Conservation (phyloP, 129 eudicot species). For the Deinandra increscens region DNA sequence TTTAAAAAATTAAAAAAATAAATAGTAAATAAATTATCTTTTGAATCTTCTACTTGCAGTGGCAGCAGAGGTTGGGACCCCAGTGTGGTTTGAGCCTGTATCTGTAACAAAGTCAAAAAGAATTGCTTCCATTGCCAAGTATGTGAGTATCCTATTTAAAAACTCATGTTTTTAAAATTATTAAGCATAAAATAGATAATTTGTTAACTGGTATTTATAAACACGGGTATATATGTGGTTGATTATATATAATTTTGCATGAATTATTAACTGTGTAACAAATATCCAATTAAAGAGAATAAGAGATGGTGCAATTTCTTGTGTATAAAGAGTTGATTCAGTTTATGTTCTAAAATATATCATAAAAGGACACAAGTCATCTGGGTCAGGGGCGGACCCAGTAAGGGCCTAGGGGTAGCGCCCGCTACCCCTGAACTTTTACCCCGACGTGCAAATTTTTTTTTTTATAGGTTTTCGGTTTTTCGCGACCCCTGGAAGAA, state of each 20-base stretch:
- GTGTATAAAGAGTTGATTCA: constrained; percentile 1
- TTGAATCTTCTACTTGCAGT: constrained; percentile 42
- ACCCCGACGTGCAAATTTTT: no score
- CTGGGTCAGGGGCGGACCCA: no score
- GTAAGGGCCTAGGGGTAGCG: no score
- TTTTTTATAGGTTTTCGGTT: no score
- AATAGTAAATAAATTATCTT: background rate
- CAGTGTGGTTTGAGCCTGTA: constrained; percentile 99
- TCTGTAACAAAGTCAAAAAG: constrained; percentile 87
- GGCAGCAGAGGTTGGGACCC: constrained; percentile 67
- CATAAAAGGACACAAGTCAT: background rate
- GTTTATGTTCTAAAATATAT: background rate
- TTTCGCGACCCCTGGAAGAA: no score
- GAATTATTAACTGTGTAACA: background rate
- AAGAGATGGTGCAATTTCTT: background rate
- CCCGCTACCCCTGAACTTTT: no score
- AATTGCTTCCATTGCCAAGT: constrained; percentile 65
- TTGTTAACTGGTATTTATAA: background rate
- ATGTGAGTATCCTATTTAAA: constrained; percentile 56
- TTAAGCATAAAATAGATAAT: background rate
- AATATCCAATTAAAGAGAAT: background rate
- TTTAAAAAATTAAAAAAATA: background rate
- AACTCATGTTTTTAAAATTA: background rate
- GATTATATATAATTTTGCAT: constrained; percentile 1
- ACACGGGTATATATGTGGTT: background rate